These are phyloP conservation scores for Ensete glaucum DNA, from an alignment of 176 grass and related monocot species.

Conservation along the genomic window DNA sequence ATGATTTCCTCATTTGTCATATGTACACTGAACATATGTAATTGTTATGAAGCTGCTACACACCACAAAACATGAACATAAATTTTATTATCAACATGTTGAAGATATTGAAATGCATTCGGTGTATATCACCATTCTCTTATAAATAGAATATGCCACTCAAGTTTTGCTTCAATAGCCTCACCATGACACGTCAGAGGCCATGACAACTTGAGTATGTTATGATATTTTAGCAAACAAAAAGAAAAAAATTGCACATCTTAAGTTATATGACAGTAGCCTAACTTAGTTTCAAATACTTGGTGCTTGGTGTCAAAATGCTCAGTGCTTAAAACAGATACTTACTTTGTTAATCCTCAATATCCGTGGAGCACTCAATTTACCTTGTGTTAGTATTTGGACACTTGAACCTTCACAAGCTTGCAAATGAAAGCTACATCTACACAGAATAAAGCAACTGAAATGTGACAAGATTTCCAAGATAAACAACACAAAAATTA, in stretches of 20 bases:
- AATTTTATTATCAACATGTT: too few relatives aligned
- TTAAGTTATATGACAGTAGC: neutral
- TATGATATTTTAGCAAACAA: neutral
- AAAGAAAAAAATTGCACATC: neutral
- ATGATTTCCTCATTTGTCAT: neutral
- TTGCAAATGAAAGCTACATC: slow-evolving; percentile 94
- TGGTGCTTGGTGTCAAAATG: neutral
- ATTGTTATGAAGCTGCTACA: too few relatives aligned
- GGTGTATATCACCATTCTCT: too few relatives aligned
- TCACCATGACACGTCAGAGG: neutral
- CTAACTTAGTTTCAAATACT: neutral
- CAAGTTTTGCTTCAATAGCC: neutral
- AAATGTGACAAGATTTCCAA: neutral
- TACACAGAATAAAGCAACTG: slow-evolving; percentile 32
- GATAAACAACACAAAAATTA: neutral
- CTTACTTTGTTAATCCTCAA: slow-evolving; percentile 92
- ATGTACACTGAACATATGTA: neutral
- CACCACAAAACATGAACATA: too few relatives aligned
- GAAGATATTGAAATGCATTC: too few relatives aligned
- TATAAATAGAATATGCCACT: neutral
- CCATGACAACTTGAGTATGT: neutral
- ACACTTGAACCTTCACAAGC: slow-evolving; percentile 74
- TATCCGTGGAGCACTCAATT: slow-evolving; percentile 88
- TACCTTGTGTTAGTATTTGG: slow-evolving; percentile 73
- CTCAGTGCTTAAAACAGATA: neutral